Evolutionary conservation across 2,329 filamentous ascomycete species (phyloP).

Genomic region (Botrytis sinoallii): DNA sequence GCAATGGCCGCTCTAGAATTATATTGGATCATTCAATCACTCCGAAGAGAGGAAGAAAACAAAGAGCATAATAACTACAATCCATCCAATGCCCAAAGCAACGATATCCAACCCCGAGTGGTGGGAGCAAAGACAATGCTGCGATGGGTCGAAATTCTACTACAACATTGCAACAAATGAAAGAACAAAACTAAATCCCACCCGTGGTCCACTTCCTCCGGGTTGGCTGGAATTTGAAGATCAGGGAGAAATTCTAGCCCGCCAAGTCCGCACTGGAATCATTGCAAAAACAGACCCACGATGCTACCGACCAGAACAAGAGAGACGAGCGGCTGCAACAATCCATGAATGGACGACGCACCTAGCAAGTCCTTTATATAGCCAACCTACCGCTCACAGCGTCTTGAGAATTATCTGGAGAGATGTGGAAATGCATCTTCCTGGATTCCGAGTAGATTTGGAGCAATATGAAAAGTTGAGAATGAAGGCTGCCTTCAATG

Average conservation of each 20-base stretch:
- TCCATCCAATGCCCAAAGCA: not conserved
- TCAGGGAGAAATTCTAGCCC: conserved; percentile 5
- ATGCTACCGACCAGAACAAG: not conserved
- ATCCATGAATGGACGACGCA: conserved; percentile 16
- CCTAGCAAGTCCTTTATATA: conserved; percentile 13
- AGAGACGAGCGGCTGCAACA: conserved; percentile 6
- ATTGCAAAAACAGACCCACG: conserved; percentile 16
- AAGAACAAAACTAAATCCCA: conserved; percentile 14
- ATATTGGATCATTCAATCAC: not conserved
- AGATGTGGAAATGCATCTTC: conserved; percentile 18
- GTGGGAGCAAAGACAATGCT: conserved; percentile 17
- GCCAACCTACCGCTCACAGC: conserved; percentile 4
- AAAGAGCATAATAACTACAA: not conserved
- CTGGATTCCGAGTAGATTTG: not conserved
- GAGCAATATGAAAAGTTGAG: conserved; percentile 1
- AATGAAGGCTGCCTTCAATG: not conserved
- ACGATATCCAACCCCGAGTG: conserved; percentile 7
- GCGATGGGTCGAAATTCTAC: conserved; percentile 14
- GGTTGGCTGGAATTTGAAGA: not conserved
- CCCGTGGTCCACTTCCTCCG: not conserved
- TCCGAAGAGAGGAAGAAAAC: not conserved
- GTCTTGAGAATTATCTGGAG: conserved; percentile 14
- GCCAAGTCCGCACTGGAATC: conserved; percentile 15
- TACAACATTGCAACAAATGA: conserved; percentile 14
- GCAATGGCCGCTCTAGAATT: not conserved